Evolutionary conservation across 75 land plant genomes (phyloP), one percentile per base, ranked within the genome.

Genomic region (Pinus tabuliformis): DNA sequence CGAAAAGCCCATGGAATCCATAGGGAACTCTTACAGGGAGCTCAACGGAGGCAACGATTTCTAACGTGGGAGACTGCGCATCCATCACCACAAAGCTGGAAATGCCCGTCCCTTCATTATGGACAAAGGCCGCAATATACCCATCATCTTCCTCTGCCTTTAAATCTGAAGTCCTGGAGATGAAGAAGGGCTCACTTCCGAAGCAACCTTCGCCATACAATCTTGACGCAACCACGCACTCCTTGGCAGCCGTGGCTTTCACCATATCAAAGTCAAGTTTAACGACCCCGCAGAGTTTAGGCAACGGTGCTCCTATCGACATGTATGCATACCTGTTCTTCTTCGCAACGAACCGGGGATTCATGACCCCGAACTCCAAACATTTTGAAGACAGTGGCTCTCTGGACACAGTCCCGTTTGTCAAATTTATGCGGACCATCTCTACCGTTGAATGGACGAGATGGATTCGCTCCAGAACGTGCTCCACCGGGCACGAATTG

Each of bases 1-100:
- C 85, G 65, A 95, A 95, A 3, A 83, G 76, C 3, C 98, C 95
- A 57, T 95, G 98, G 58, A 95, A 92, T 4, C 98, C 98, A 73
- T 86, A 87, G 21, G 98, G 98, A 59, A 95, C 95, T 36, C 95
- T 75, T n/a, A 57, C 62, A 4, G 98, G 98, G 63, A 95, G 83
- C 80, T 77, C 79, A 8, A 95, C 83, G 16, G 82, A 72, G 1
- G 95, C 98, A 68, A 92, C 86, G 14, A 89, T 57, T 0, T 90
- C 91, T 14, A 95, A 80, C 3, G 75, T 57, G 3, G 95, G 93
- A 11, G 95, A 88, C 68, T 72, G 78, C 3, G 98, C 93, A 52
- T 95, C 98, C 95, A 95, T 85, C 12, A 93, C 90, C 74, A 90
- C 28, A 54, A 95, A 89, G 65, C 73, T 77, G 33, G 93, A 95